Conservation (phyloP, 1,284 basidiomycete genomes). For the Pseudozyma thailandica region DNA sequence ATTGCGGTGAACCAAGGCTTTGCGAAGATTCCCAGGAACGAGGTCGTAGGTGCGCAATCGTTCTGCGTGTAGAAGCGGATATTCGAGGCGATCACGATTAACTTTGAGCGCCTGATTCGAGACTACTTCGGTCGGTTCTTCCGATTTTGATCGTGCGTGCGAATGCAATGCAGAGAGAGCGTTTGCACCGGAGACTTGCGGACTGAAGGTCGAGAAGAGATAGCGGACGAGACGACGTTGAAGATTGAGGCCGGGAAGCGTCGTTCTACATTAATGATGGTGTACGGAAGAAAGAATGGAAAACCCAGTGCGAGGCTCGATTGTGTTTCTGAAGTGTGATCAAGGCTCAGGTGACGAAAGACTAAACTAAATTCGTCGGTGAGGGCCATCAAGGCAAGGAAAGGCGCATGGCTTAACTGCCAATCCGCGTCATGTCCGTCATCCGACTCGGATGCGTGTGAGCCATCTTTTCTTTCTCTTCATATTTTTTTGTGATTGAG, state of each 20-base stretch:
- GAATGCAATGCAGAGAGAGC: background rate
- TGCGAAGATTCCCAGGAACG: no score
- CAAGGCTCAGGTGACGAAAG: no score
- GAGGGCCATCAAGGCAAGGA: no score
- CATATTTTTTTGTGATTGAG: background rate
- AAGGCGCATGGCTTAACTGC: no score
- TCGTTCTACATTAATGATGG: background rate
- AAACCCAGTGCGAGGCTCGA: background rate
- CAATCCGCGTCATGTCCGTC: constrained; percentile 7
- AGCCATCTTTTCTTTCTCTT: background rate
- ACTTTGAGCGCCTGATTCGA: background rate
- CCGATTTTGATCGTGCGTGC: background rate
- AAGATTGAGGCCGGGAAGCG: background rate
- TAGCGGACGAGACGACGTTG: background rate
- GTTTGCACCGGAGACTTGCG: background rate
- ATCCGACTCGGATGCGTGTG: constrained; percentile 19
- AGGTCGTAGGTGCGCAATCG: background rate
- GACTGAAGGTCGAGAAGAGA: background rate
- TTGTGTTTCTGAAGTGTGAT: no score
- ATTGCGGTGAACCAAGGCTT: no score
- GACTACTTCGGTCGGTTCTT: background rate
- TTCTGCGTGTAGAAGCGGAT: background rate
- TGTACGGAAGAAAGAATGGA: background rate
- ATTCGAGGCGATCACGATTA: background rate
- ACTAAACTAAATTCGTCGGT: no score